Percentiles rank a stretch among this genome's conserved stretches.
Conservation (phyloP, 306 rosid genomes). For the Rubus parviflorus region DNA sequence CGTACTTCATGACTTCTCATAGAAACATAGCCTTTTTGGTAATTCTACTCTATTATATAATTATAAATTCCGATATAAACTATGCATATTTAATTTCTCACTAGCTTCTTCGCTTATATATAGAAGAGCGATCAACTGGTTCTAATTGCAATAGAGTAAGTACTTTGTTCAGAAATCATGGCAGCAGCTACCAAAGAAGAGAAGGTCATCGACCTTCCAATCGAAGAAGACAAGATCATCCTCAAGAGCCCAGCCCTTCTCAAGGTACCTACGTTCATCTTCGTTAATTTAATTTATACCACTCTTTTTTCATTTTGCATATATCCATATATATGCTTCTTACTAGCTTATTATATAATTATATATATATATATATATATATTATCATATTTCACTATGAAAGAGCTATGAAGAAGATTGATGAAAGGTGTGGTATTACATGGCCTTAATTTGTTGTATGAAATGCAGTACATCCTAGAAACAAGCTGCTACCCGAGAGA, state of each 20-base stretch:
- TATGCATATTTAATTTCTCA: neutral
- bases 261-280: neutral
- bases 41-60: neutral
- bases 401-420: no score
- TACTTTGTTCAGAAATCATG: neutral
- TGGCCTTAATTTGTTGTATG: neutral
- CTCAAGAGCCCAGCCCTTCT: neutral
- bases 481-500: neutral
- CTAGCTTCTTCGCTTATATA: neutral
- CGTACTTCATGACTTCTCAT: neutral
- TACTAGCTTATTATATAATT: no score
- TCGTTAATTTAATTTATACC: neutral
- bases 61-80: neutral
- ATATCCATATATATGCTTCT: no score
- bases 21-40: no score
- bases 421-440: neutral
- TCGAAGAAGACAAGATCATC: neutral
- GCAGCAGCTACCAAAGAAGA: neutral
- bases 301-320: neutral
- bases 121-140: neutral
- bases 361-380: no score
- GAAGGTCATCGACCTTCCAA: neutral
- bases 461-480: neutral
- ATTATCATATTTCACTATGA: no score
- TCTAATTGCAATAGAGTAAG: neutral